Evolutionary conservation across 2,329 filamentous ascomycete genomes (phyloP).

Genomic region (Trichoderma sp.): DNA sequence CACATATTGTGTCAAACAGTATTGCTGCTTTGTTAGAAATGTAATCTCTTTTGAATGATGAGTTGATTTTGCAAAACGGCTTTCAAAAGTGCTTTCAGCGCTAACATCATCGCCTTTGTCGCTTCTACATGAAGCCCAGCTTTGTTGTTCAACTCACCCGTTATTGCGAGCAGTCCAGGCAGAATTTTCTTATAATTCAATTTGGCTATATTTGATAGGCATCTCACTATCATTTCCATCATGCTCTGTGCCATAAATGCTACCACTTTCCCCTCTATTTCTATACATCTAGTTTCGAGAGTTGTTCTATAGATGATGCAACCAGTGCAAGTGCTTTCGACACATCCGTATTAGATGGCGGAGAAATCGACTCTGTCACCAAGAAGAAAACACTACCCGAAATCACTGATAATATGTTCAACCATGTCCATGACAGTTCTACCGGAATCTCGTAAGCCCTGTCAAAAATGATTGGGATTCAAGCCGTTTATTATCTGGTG

Average conservation of each 20-base stretch:
- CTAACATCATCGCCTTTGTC: not conserved
- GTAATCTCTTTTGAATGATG: not conserved
- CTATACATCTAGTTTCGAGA: not conserved
- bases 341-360: not conserved
- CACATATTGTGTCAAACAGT: not conserved
- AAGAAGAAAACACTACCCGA: not conserved
- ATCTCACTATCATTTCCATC: not conserved
- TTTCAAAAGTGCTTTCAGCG: not conserved
- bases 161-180: not conserved
- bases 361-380: not conserved
- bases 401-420: not conserved
- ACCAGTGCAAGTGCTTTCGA: not conserved
- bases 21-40: not conserved
- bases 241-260: not conserved
- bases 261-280: not conserved
- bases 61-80: not conserved
- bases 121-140: not conserved
- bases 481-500: too few relatives aligned
- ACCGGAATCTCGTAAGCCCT: not conserved
- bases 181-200: not conserved
- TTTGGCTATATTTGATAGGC: not conserved
- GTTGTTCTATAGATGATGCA: not conserved
- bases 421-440: fast-evolving
- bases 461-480: not conserved
- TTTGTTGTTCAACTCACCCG: not conserved